Percentiles rank a stretch among this genome's conserved stretches.
These are phyloP conservation scores for Pseudogymnoascus sp. DNA, from an alignment of 2,329 filamentous ascomycete species.

Conservation along the genomic window DNA sequence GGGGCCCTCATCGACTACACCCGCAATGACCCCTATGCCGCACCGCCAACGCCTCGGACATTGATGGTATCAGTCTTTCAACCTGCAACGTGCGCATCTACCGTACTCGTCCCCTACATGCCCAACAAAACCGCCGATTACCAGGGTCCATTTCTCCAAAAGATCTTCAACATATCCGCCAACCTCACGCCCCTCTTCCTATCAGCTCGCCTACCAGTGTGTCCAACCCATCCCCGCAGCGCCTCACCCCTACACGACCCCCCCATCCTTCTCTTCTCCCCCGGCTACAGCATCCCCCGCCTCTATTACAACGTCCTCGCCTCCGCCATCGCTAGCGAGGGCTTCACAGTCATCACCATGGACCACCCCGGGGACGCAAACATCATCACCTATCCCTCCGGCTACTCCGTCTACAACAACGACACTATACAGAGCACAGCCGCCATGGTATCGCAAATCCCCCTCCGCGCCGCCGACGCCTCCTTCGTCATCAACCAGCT, in stretches of 20 bases:
- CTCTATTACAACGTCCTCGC: conserved; percentile 21
- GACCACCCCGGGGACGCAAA: conserved; percentile 38
- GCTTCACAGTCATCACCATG: conserved; percentile 35
- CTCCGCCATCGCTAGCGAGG: conserved; percentile 31
- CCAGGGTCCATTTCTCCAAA: neutral
- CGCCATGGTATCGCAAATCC: conserved; percentile 12
- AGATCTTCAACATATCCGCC: neutral
- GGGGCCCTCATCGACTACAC: conserved; percentile 17
- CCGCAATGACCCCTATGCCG: conserved; percentile 13
- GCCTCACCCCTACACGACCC: neutral
- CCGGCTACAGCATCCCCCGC: conserved; percentile 19
- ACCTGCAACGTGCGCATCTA: conserved; percentile 4
- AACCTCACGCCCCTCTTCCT: conserved; percentile 10
- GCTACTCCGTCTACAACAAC: conserved; percentile 22
- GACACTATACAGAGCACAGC: conserved; percentile 10
- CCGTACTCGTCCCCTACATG: neutral
- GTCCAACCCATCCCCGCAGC: neutral
- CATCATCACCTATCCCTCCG: conserved; percentile 34
- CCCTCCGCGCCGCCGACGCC: conserved; percentile 24
- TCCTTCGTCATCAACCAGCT: conserved; percentile 26
- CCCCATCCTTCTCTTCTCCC: conserved; percentile 22
- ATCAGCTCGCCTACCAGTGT: conserved; percentile 11
- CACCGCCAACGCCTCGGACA: neutral
- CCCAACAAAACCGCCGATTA: neutral
- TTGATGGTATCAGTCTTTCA: conserved; percentile 20